Percentiles rank a stretch among this genome's conserved stretches.
Evolutionary conservation across 2,329 filamentous ascomycete species (phyloP).

Genomic region (Magnaporthiopsis rhizophila): DNA sequence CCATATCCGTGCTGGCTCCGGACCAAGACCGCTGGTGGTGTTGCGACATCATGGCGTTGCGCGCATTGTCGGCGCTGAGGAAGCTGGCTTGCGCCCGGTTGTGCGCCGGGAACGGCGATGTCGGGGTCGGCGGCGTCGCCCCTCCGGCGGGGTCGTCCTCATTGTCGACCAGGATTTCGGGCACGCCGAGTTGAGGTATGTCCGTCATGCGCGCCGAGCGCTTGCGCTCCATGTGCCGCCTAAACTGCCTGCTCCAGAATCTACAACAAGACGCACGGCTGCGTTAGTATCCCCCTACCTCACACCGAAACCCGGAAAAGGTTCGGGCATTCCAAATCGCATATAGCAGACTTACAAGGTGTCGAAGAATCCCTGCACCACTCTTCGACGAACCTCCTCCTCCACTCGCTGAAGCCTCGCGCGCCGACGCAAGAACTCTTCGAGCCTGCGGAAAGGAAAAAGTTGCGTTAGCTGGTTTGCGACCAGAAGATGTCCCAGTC

Average conservation of each 20-base stretch:
- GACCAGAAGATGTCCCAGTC: background rate
- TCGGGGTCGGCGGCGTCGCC: slow-evolving; percentile 7
- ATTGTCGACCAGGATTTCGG: slow-evolving; percentile 85
- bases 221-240: slow-evolving; percentile 64
- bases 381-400: slow-evolving; percentile 82
- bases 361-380: slow-evolving; percentile 92
- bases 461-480: background rate
- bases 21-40: slow-evolving; percentile 34
- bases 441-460: slow-evolving; percentile 49
- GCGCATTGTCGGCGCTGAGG: slow-evolving; percentile 26
- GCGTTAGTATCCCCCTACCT: background rate
- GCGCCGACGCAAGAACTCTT: slow-evolving; percentile 87
- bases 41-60: slow-evolving; percentile 4
- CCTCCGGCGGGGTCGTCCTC: slow-evolving; percentile 42
- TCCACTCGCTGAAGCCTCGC: slow-evolving; percentile 89
- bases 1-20: slow-evolving; percentile 31
- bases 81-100: slow-evolving; percentile 17
- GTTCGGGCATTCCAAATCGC: background rate
- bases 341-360: slow-evolving; percentile 52
- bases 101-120: slow-evolving; percentile 21
- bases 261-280: slow-evolving; percentile 24
- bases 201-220: slow-evolving; percentile 67
- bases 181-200: slow-evolving; percentile 73
- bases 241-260: slow-evolving; percentile 79
- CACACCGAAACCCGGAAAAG: slow-evolving; percentile 8